Conservation (phyloP, 768 basidiomycete species). For the Punctularia strigosozonata region DNA sequence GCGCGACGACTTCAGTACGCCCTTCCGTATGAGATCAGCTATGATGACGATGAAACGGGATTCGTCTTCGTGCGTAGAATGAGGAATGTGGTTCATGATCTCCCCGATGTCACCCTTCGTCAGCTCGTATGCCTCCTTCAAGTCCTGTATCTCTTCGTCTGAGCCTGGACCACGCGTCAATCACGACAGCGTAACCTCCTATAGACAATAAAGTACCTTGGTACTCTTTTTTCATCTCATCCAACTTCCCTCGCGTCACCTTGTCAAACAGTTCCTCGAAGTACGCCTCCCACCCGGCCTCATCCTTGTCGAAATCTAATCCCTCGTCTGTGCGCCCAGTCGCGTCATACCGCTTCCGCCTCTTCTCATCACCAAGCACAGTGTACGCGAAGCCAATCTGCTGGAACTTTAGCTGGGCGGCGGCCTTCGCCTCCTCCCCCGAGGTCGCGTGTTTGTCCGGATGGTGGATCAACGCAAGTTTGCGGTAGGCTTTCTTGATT, state of each 20-base stretch:
- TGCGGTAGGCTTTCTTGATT: conserved; percentile 79
- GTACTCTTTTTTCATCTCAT: conserved; percentile 90
- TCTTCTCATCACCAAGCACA: conserved; percentile 68
- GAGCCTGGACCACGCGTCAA: conserved; percentile 44
- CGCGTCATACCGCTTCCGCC: conserved; percentile 67
- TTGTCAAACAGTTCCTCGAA: conserved; percentile 84
- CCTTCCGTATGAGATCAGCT: conserved; percentile 50
- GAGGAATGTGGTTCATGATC: conserved; percentile 80
- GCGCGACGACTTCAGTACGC: conserved; percentile 40
- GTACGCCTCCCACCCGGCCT: conserved; percentile 92
- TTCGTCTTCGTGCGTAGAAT: conserved; percentile 79
- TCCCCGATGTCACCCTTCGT: conserved; percentile 64
- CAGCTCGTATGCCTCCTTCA: conserved; percentile 63
- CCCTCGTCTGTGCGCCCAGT: conserved; percentile 83
- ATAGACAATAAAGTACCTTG: conserved; percentile 46
- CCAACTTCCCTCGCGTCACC: conserved; percentile 75
- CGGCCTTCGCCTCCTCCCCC: conserved; percentile 45
- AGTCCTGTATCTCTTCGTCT: conserved; percentile 69
- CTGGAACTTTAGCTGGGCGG: conserved; percentile 73
- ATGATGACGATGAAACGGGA: conserved; percentile 65
- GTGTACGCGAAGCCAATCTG: conserved; percentile 93
- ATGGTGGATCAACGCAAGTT: conserved; percentile 70
- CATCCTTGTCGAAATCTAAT: conserved; percentile 55
- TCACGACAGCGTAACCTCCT: neutral
- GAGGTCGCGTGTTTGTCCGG: conserved; percentile 80